These are phyloP conservation scores for Alternaria triticimaculans DNA, from an alignment of 2,329 filamentous ascomycete species.

Conservation along the genomic window DNA sequence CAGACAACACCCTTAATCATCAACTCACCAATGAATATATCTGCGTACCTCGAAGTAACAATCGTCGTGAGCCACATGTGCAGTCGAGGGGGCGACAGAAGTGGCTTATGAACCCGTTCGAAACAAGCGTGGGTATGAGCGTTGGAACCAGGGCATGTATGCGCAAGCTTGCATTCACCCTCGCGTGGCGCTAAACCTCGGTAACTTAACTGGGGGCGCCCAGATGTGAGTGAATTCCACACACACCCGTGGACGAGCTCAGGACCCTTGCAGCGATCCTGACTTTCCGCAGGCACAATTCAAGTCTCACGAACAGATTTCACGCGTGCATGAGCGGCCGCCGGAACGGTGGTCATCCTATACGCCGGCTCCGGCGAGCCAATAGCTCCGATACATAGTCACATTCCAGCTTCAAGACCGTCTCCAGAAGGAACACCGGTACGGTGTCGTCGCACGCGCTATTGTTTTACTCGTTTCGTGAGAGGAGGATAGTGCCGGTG, in stretches of 20 bases:
- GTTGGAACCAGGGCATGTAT: neutral
- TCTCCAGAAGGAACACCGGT: neutral
- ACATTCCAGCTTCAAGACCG: neutral
- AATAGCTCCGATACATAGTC: neutral
- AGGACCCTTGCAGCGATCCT: conserved; percentile 2
- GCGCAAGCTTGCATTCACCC: neutral
- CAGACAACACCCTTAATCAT: neutral
- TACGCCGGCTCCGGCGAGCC: neutral
- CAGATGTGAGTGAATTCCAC: conserved; percentile 7
- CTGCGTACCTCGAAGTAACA: neutral
- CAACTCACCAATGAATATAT: neutral
- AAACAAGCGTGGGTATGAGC: neutral
- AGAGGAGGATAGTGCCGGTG: neutral
- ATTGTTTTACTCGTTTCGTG: neutral
- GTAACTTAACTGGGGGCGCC: neutral
- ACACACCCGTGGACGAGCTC: neutral
- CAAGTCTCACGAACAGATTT: conserved; percentile 1
- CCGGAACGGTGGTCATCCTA: neutral
- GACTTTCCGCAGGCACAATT: conserved; percentile 2
- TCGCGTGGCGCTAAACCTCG: conserved; percentile 1
- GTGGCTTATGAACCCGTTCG: neutral
- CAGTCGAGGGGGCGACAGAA: neutral
- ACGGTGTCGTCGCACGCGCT: neutral
- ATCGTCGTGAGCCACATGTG: neutral
- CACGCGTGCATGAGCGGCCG: neutral